Evolutionary conservation across 371 early-diverging fungal genomes (phyloP), one percentile per base, ranked within the genome.

Genomic region (Mortierella sp.): DNA sequence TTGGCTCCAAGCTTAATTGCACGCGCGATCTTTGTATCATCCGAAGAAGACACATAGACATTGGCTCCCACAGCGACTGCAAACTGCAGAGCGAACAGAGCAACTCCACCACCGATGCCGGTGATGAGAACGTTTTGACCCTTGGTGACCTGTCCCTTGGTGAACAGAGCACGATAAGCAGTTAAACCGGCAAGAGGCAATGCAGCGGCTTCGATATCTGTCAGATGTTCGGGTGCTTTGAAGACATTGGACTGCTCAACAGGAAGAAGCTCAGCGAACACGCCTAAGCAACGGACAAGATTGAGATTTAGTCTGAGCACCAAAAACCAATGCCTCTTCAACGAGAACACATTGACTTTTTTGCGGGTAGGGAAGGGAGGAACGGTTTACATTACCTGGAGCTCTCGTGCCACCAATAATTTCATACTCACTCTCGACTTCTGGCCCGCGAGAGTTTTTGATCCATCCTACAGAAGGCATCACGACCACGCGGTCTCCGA

Each of bases 31-130:
- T 91, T 91, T 42, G 81, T 82, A 15, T 73, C 79, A 32, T 80
- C 82, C 8, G 87, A 86, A 17, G 87, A 87, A 7, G 90, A 89
- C 32, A 89, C 91, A 63, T 82, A 89, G 11, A 87, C 89, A 59
- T 86, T 79, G 23, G 89, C 89, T 27, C 90, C 90, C 8, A 71
- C 81, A 37, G 88, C 87, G 12, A 87, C 80, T 12, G 86, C 86
- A 70, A 89, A 88, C 73, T 86, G 88, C 26, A 91, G 66, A 6
- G 87, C 89, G 65, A 82, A 82, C 17, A 89, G 68, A 4, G 91
- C 90, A 21, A 91, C 91, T 48, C 91, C 91, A 43, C 91, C 91
- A 21, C 85, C 68, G 63, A 91, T 89, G 27, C 91, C 91, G 14
- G 90, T 84, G 46, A 91, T 79, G 6, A 91, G 67, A 0, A 91